Conservation (phyloP, 2,329 filamentous ascomycete species). For the Pyricularia sp. region DNA sequence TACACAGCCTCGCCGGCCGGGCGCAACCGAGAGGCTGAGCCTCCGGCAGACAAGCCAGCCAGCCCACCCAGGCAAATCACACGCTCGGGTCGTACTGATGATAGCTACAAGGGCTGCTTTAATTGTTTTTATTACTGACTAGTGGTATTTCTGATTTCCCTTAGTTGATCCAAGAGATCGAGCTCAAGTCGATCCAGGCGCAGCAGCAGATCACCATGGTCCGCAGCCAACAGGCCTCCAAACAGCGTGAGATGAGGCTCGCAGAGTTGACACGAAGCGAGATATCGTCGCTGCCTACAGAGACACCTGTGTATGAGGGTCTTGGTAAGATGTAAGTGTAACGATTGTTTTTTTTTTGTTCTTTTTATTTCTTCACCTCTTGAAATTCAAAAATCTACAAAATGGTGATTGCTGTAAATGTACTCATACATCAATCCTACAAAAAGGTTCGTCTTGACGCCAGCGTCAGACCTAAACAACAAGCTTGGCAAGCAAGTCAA, state of each 20-base stretch:
- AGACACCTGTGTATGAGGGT: conserved; percentile 83
- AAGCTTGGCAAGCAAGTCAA: conserved; percentile 68
- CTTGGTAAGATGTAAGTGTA: conserved; percentile 85
- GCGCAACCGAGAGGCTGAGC: conserved; percentile 2
- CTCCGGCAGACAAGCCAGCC: not conserved
- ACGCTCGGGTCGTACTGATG: not conserved
- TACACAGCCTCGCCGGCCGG: not conserved
- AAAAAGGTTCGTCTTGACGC: conserved; percentile 78
- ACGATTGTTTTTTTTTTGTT: conserved; percentile 2
- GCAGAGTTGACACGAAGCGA: conserved; percentile 81
- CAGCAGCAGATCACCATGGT: conserved; percentile 89
- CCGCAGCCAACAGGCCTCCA: conserved; percentile 72
- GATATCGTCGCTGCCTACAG: conserved; percentile 62
- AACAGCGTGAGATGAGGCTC: conserved; percentile 83
- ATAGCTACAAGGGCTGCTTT: not conserved
- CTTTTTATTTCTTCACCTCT: conserved; percentile 1
- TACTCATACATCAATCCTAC: not conserved
- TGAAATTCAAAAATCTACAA: too few relatives aligned
- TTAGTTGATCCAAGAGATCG: conserved; percentile 87
- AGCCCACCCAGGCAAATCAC: not conserved
- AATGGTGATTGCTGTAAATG: not conserved
- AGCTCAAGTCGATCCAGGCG: conserved; percentile 76
- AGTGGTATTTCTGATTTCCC: not conserved
- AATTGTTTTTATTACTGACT: not conserved
- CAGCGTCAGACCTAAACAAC: conserved; percentile 61